Evolutionary conservation across 2,329 filamentous ascomycete genomes (phyloP).

Genomic region (Fonsecaea pedrosoi): DNA sequence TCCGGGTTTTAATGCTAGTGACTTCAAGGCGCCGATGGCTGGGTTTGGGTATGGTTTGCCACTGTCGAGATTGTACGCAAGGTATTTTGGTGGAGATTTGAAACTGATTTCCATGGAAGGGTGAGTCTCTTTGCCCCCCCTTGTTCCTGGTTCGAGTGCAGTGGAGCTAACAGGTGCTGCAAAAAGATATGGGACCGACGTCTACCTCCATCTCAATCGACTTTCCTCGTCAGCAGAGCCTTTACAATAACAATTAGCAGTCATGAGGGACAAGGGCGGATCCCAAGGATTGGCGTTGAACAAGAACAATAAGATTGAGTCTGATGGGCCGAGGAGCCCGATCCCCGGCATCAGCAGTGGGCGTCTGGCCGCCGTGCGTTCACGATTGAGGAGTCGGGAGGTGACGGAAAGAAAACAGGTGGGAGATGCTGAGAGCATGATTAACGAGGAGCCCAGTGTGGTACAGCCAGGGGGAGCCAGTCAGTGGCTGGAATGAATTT

Average conservation of each 20-base stretch:
- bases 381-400: slow-evolving; percentile 74
- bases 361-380: slow-evolving; percentile 64
- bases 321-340: slow-evolving; percentile 13
- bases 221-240: slow-evolving; percentile 95
- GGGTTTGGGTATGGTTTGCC: slow-evolving; percentile 98
- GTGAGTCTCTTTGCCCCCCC: slow-evolving; percentile 59
- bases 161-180: slow-evolving; percentile 22
- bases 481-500: slow-evolving; percentile 37
- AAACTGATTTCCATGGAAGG: slow-evolving; percentile 99
- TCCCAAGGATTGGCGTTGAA: slow-evolving; percentile 63
- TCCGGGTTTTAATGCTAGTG: slow-evolving; percentile 97
- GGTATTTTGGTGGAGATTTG: slow-evolving; percentile 96
- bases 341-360: slow-evolving; percentile 39
- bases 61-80: slow-evolving; percentile 89
- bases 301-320: slow-evolving; percentile 8
- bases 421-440: slow-evolving; percentile 80
- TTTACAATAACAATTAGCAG: slow-evolving; percentile 88
- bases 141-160: not conserved
- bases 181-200: slow-evolving; percentile 90
- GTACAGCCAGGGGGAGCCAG: slow-evolving; percentile 35
- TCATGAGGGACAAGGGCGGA: slow-evolving; percentile 56
- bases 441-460: slow-evolving; percentile 59
- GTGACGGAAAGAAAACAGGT: slow-evolving; percentile 88
- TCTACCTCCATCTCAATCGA: slow-evolving; percentile 96
- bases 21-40: slow-evolving; percentile 99